Conservation (phyloP, 352 stramenopile species). For the Elongisporangium senticosum region DNA sequence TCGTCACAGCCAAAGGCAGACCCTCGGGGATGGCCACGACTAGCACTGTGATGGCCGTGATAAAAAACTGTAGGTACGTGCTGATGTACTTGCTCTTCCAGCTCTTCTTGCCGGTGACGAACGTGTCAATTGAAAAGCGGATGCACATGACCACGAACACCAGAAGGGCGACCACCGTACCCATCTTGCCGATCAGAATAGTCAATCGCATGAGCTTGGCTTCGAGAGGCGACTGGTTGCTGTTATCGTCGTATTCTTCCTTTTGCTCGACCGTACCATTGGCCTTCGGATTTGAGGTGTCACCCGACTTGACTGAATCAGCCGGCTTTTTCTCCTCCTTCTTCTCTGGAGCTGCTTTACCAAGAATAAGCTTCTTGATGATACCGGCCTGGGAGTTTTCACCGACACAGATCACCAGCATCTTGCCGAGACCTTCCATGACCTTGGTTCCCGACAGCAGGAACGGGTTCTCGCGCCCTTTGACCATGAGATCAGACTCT, state of each 20-base stretch:
- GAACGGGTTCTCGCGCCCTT: slow-evolving; percentile 87
- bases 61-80: slow-evolving; percentile 81
- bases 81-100: slow-evolving; percentile 54
- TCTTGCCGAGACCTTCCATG: slow-evolving; percentile 88
- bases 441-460: slow-evolving; percentile 93
- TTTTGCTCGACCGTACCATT: slow-evolving; percentile 78
- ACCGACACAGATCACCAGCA: slow-evolving; percentile 92
- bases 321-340: not conserved
- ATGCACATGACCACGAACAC: slow-evolving; percentile 80
- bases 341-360: slow-evolving; percentile 69
- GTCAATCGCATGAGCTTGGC: slow-evolving; percentile 82
- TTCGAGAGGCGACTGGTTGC: slow-evolving; percentile 73
- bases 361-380: slow-evolving; percentile 86
- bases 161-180: slow-evolving; percentile 58
- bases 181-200: slow-evolving; percentile 80
- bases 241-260: slow-evolving; percentile 55
- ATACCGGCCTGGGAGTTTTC: slow-evolving; percentile 91
- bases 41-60: slow-evolving; percentile 85
- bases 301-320: not conserved
- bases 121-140: slow-evolving; percentile 62
- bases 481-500: slow-evolving; percentile 86
- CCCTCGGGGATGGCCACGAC: slow-evolving; percentile 98
- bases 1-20: slow-evolving; percentile 95
- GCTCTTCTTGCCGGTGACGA: slow-evolving; percentile 26
- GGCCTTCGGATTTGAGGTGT: slow-evolving; percentile 18